Evolutionary conservation across 495 filamentous ascomycete species (phyloP).

Genomic region (Aspergillus diversus): DNA sequence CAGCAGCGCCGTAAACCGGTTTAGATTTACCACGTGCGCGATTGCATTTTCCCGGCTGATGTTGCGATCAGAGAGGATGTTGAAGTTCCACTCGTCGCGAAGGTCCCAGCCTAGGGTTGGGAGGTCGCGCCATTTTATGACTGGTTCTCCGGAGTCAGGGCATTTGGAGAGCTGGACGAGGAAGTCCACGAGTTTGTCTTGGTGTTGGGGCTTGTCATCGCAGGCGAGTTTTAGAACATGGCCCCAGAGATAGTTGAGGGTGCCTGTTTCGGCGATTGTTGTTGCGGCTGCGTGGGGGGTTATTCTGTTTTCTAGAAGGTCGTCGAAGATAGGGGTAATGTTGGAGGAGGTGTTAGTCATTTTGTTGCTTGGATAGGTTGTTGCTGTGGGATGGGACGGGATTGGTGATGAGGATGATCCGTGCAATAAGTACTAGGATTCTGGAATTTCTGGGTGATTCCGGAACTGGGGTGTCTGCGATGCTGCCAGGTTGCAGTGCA

Average conservation of each 20-base stretch:
- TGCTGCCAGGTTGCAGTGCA: too few relatives aligned
- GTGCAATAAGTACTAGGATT: too few relatives aligned
- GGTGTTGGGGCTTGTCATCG: slow-evolving; percentile 3
- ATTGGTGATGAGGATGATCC: too few relatives aligned
- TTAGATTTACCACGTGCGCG: slow-evolving; percentile 1
- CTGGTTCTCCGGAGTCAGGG: background rate
- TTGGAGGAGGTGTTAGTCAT: too few relatives aligned
- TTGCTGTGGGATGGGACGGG: too few relatives aligned
- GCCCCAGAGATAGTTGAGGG: background rate
- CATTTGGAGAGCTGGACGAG: slow-evolving; percentile 14
- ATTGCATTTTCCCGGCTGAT: background rate
- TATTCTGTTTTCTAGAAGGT: too few relatives aligned
- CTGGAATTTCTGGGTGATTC: too few relatives aligned
- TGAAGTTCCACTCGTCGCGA: slow-evolving; percentile 20
- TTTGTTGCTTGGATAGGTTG: too few relatives aligned
- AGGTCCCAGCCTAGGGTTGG: slow-evolving; percentile 23
- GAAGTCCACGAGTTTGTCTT: slow-evolving; percentile 17
- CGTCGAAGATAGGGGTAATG: too few relatives aligned
- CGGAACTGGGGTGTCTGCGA: too few relatives aligned
- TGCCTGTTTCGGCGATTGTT: too few relatives aligned
- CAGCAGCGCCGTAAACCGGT: slow-evolving; percentile 16
- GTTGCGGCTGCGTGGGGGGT: too few relatives aligned
- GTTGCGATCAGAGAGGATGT: background rate
- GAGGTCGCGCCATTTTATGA: slow-evolving; percentile 18
- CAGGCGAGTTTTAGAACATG: slow-evolving; percentile 3